Evolutionary conservation across 768 basidiomycete species (phyloP).

Genomic region (Leccinum pellstonianum): DNA sequence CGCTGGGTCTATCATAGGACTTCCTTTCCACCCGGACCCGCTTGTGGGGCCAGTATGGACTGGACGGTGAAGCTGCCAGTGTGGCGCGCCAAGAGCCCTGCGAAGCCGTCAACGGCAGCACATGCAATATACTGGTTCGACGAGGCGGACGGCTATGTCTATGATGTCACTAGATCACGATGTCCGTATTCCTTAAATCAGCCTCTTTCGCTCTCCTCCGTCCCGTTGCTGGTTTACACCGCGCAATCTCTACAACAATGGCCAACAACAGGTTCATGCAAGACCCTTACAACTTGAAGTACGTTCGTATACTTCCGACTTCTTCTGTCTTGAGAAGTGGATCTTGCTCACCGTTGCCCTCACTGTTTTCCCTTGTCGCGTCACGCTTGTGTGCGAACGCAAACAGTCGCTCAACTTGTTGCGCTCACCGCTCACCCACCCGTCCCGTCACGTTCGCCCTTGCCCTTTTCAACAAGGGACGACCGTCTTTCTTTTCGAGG

Average conservation of each 20-base stretch:
- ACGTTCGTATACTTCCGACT: too few species aligned
- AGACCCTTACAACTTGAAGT: constrained; percentile 29
- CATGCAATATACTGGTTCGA: constrained; percentile 87
- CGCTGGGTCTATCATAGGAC: constrained; percentile 87
- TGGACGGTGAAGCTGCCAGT: constrained; percentile 88
- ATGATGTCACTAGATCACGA: constrained; percentile 60
- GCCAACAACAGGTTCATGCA: constrained; percentile 24
- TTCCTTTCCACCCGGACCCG: constrained; percentile 82
- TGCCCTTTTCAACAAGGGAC: too few species aligned
- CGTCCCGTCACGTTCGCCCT: too few species aligned
- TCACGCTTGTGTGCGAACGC: too few species aligned
- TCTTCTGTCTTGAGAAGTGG: too few species aligned
- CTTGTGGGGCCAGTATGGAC: constrained; percentile 82
- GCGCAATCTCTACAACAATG: constrained; percentile 13
- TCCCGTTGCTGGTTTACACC: not conserved
- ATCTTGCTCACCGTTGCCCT: too few species aligned
- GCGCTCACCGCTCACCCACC: too few species aligned
- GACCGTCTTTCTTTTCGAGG: too few species aligned
- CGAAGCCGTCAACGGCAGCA: constrained; percentile 66
- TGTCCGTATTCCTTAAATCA: constrained; percentile 1
- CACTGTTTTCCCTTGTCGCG: too few species aligned
- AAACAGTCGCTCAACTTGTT: too few species aligned
- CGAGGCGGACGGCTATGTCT: constrained; percentile 97
- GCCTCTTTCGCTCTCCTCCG: not conserved
- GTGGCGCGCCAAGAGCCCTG: constrained; percentile 80